Percentiles rank a stretch among this genome's conserved stretches.
Conservation (phyloP, 352 stramenopile species). For the Saprolegnia diclina region DNA sequence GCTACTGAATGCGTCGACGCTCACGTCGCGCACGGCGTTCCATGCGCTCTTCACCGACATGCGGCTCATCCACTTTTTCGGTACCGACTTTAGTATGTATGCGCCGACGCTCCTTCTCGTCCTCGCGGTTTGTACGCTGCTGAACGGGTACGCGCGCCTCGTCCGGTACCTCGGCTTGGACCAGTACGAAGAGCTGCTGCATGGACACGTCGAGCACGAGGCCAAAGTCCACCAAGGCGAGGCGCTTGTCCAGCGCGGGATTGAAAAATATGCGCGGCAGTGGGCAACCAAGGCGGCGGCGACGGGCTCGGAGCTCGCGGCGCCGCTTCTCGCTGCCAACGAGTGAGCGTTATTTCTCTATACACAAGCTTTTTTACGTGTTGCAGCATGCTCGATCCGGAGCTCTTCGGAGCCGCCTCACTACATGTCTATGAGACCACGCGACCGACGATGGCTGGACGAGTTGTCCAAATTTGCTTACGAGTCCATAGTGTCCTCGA, state of each 20-base stretch:
- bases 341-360: no score
- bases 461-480: no score
- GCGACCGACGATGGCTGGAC: no score
- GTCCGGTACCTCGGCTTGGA: slow-evolving; percentile 54
- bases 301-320: background rate
- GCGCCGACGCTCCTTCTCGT: slow-evolving; percentile 50
- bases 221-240: slow-evolving; percentile 44
- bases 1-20: slow-evolving; percentile 37
- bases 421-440: no score
- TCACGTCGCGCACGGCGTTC: slow-evolving; percentile 49
- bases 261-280: slow-evolving; percentile 35
- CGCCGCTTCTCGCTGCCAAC: background rate
- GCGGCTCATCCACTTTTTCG: slow-evolving; percentile 50
- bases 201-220: slow-evolving; percentile 35
- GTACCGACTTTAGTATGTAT: slow-evolving; percentile 49
- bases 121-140: slow-evolving; percentile 42
- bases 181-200: slow-evolving; percentile 58
- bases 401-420: no score
- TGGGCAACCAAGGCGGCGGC: background rate
- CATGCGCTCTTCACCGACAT: slow-evolving; percentile 49
- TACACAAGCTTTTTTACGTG: no score
- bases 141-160: slow-evolving; percentile 47
- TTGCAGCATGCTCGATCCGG: no score
- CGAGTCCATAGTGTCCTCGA: no score
- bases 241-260: slow-evolving; percentile 42